A percentile compares a stretch with the other conserved stretches of the same genome.
phyloP scores from a whole-genome alignment of 768 basidiomycete genomes.

The Basidioascus undulatus region DNA sequence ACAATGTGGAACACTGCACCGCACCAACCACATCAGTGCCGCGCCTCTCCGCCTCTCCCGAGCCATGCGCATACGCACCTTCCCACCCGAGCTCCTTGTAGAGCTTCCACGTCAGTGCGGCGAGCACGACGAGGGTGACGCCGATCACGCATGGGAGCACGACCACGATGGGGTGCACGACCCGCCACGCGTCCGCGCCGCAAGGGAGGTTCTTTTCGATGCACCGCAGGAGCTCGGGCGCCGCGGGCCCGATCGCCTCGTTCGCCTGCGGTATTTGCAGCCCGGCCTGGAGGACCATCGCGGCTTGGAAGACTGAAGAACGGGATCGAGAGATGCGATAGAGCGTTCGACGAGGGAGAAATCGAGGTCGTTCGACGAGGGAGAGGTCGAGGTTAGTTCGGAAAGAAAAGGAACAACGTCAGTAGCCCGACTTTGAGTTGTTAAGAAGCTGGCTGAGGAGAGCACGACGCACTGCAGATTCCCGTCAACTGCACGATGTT shows the following conservation, averaged over 20 bases:
- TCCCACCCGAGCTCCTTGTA: conserved; percentile 63
- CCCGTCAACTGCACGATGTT: too few relatives aligned
- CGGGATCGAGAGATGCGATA: too few relatives aligned
- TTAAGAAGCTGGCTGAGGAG: not conserved
- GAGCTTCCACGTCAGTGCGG: conserved; percentile 44
- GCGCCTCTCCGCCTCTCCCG: conserved; percentile 2
- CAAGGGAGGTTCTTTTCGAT: conserved; percentile 32
- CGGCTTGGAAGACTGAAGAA: conserved; percentile 55
- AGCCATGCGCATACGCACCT: not conserved
- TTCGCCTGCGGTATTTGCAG: conserved; percentile 57
- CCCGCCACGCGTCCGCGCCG: conserved; percentile 32
- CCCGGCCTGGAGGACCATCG: conserved; percentile 45
- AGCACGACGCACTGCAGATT: conserved; percentile 30
- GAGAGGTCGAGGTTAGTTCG: not conserved
- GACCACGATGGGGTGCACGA: conserved; percentile 41
- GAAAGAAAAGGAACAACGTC: conserved; percentile 3
- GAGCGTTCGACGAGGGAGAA: too few relatives aligned
- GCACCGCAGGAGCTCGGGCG: not conserved
- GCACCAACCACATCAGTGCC: conserved; percentile 21
- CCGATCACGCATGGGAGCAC: conserved; percentile 46
- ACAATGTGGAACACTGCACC: conserved; percentile 62
- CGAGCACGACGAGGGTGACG: conserved; percentile 37
- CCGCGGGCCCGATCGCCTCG: conserved; percentile 25
- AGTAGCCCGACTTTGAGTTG: conserved; percentile 1
- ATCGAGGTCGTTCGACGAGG: too few relatives aligned